Conservation (phyloP, 2,329 filamentous ascomycete genomes). For the Trichothecium roseum region DNA sequence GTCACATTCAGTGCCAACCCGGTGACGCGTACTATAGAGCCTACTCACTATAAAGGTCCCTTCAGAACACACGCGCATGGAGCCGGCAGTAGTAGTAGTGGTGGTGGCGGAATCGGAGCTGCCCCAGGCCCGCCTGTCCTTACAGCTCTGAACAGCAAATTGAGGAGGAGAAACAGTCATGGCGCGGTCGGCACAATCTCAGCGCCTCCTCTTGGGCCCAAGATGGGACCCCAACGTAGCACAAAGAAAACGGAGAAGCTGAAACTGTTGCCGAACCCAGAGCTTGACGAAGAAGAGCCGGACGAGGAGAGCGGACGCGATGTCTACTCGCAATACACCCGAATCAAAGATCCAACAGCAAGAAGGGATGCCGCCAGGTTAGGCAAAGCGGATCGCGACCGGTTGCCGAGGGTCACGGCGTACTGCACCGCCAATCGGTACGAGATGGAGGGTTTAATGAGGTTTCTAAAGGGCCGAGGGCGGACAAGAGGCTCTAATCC, state of each 20-base stretch:
- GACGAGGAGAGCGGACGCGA: slow-evolving; percentile 91
- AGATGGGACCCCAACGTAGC: slow-evolving; percentile 89
- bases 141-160: slow-evolving; percentile 74
- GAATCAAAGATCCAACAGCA: slow-evolving; percentile 94
- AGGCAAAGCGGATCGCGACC: slow-evolving; percentile 84
- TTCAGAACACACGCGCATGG: too few relatives aligned
- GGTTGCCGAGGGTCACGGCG: slow-evolving; percentile 82
- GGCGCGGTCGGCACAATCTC: slow-evolving; percentile 34
- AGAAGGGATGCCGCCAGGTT: slow-evolving; percentile 82
- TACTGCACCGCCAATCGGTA: slow-evolving; percentile 94
- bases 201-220: slow-evolving; percentile 34
- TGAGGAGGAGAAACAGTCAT: slow-evolving; percentile 78
- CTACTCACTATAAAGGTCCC: slow-evolving; percentile 12
- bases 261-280: slow-evolving; percentile 89
- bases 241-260: slow-evolving; percentile 95
- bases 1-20: slow-evolving; percentile 72
- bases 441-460: slow-evolving; percentile 79
- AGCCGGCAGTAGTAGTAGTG: too few relatives aligned
- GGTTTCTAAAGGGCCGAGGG: slow-evolving; percentile 76
- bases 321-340: slow-evolving; percentile 94
- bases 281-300: slow-evolving; percentile 61
- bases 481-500: slow-evolving; percentile 72
- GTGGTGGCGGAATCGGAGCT: too few relatives aligned
- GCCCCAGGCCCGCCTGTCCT: slow-evolving; percentile 46
- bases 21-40: slow-evolving; percentile 50